Percentiles rank a stretch among this genome's conserved stretches.
These are phyloP conservation scores for Trichosporon ovoides DNA, from an alignment of 1,284 basidiomycete genomes.

Conservation along the genomic window DNA sequence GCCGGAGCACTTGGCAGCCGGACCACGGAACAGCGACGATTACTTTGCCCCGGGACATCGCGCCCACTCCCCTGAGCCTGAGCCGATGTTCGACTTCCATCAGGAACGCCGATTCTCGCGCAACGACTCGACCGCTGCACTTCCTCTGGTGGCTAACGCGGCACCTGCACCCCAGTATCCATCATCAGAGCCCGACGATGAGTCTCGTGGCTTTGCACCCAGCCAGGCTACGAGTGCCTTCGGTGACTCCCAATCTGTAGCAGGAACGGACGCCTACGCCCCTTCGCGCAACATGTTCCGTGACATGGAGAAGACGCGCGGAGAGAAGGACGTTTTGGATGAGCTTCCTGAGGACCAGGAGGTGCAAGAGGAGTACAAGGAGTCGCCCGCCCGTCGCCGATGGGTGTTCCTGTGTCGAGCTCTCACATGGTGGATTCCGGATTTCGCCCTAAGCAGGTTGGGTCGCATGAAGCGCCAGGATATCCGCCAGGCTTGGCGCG, in stretches of 20 bases:
- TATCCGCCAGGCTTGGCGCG: slow-evolving; percentile 92
- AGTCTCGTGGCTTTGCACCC: slow-evolving; percentile 54
- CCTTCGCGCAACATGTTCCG: slow-evolving; percentile 94
- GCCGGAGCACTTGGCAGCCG: slow-evolving; percentile 17
- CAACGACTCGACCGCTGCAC: slow-evolving; percentile 51
- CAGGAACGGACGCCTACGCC: slow-evolving; percentile 84
- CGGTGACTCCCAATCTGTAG: slow-evolving; percentile 70
- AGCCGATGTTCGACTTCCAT: slow-evolving; percentile 21
- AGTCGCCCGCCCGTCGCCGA: slow-evolving; percentile 68
- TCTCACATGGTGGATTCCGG: slow-evolving; percentile 86
- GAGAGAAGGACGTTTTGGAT: slow-evolving; percentile 71
- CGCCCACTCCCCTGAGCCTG: slow-evolving; percentile 47
- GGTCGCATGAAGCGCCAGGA: slow-evolving; percentile 92
- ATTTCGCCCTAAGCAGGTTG: slow-evolving; percentile 61
- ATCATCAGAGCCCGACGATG: slow-evolving; percentile 61
- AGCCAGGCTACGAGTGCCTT: slow-evolving; percentile 63
- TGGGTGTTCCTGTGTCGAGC: slow-evolving; percentile 87
- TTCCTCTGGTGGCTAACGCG: slow-evolving; percentile 66
- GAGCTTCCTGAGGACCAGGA: slow-evolving; percentile 77
- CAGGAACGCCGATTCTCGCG: slow-evolving; percentile 18
- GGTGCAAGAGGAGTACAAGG: slow-evolving; percentile 78
- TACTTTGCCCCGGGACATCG: slow-evolving; percentile 54
- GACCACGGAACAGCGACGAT: slow-evolving; percentile 57
- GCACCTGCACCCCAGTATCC: slow-evolving; percentile 65
- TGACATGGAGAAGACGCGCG: slow-evolving; percentile 61